These are phyloP conservation scores for Ophiostoma sp. DNA, from an alignment of 2,329 filamentous ascomycete species.

Conservation along the genomic window DNA sequence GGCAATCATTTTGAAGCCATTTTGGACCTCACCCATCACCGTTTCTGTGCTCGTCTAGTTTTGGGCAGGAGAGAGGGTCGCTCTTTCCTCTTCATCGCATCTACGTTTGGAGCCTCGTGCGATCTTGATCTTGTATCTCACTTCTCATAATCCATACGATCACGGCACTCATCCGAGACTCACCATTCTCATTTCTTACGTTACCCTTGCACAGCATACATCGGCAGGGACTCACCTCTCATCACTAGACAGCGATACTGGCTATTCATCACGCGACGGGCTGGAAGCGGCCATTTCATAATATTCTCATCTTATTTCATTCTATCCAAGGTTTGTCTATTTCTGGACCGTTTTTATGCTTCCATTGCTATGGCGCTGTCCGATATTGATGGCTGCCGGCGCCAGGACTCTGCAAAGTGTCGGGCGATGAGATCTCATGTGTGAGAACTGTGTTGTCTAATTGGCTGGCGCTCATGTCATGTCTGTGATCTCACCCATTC, in stretches of 20 bases:
- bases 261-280: neutral
- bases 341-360: neutral
- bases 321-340: neutral
- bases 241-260: neutral
- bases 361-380: neutral
- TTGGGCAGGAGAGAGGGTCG: neutral
- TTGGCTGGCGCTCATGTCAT: neutral
- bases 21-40: neutral
- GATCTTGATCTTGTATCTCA: neutral
- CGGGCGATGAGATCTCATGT: neutral
- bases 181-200: neutral
- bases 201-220: neutral
- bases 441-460: constrained; percentile 6
- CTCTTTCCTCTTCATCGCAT: neutral
- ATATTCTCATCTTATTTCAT: neutral
- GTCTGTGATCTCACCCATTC: neutral
- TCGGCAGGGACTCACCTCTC: neutral
- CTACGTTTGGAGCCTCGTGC: neutral
- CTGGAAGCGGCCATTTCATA: neutral
- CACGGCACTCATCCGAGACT: neutral
- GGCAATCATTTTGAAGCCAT: neutral
- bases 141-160: neutral
- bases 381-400: neutral
- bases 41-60: neutral
- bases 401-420: neutral